Evolutionary conservation across 441 rosid species (phyloP).

Genomic region (Corymbia calophylla): DNA sequence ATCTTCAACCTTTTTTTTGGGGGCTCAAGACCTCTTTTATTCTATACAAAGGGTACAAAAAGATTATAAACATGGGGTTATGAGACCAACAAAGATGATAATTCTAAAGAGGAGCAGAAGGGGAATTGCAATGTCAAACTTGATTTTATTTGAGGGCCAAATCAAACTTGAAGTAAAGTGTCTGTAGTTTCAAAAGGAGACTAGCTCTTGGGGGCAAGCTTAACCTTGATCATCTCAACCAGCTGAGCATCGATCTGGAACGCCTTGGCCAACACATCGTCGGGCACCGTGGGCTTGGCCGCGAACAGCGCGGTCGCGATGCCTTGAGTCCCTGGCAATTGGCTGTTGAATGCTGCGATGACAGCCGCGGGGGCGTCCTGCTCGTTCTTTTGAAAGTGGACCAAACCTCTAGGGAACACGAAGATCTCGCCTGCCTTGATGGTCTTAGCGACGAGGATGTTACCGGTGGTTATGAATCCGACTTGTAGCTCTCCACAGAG

Average conservation of each 20-base stretch:
- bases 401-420: conserved; percentile 10
- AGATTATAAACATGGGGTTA: background rate
- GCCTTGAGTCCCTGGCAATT: conserved; percentile 5
- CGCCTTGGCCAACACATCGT: conserved; percentile 28
- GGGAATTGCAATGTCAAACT: background rate
- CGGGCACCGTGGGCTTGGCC: conserved; percentile 32
- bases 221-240: conserved; percentile 6
- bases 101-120: no score
- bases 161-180: background rate
- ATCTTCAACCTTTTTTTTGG: background rate
- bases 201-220: background rate
- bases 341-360: conserved; percentile 13
- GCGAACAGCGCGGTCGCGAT: conserved; percentile 26
- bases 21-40: background rate
- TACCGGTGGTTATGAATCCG: conserved; percentile 14
- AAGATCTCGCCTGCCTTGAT: conserved; percentile 13
- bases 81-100: no score
- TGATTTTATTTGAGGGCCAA: background rate
- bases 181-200: background rate
- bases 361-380: background rate
- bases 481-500: conserved; percentile 11
- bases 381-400: conserved; percentile 15
- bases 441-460: conserved; percentile 2
- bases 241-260: conserved; percentile 2
- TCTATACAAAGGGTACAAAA: background rate